These are phyloP conservation scores for Raffaelea albimanens DNA, from an alignment of 2,329 filamentous ascomycete genomes.

Conservation along the genomic window DNA sequence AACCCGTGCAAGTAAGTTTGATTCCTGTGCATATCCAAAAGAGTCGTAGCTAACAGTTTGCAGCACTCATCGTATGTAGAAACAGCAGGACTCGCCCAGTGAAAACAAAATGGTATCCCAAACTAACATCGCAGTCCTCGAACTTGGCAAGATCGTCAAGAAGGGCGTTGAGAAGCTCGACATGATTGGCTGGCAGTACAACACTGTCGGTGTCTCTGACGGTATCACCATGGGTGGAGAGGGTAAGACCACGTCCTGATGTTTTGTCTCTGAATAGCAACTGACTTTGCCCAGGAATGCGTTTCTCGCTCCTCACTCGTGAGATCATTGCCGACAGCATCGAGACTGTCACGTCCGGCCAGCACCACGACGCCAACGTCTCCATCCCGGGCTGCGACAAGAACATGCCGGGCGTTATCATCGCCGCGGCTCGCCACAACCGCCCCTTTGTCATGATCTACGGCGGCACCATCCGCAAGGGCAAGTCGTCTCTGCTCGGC, in stretches of 20 bases:
- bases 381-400: constrained; percentile 92
- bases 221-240: constrained; percentile 94
- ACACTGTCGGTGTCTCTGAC: constrained; percentile 80
- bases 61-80: constrained; percentile 30
- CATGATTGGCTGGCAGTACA: constrained; percentile 93
- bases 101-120: too few species aligned
- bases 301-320: constrained; percentile 81
- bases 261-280: not conserved
- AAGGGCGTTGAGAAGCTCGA: constrained; percentile 67
- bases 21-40: too few species aligned
- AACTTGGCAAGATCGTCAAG: constrained; percentile 83
- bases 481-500: constrained; percentile 67
- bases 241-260: too few species aligned
- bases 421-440: constrained; percentile 87
- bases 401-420: constrained; percentile 91
- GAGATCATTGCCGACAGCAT: constrained; percentile 93
- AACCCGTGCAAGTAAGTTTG: constrained; percentile 87
- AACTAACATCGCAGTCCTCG: constrained; percentile 48
- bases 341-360: constrained; percentile 85
- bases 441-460: constrained; percentile 93
- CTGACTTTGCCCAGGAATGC: constrained; percentile 58
- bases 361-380: constrained; percentile 89
- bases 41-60: too few species aligned
- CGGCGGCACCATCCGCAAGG: constrained; percentile 81
- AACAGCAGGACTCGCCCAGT: too few species aligned